Base-by-base conservation (phyloP, 768 basidiomycete species). In the Scleroderma citrinum region DNA sequence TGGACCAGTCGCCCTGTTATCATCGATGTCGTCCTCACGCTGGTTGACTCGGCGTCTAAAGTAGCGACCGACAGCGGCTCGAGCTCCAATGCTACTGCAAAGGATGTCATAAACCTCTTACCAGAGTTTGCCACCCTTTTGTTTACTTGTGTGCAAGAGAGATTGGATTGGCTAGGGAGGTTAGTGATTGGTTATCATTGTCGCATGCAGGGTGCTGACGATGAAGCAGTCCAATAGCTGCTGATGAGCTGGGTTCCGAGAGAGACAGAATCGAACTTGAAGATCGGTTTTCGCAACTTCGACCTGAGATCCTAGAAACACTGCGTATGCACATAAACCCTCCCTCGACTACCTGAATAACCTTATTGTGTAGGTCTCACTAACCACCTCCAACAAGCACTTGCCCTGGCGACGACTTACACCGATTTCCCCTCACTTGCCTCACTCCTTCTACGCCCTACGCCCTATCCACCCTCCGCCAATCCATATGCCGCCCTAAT, bases 371-470 rank as follows among this genome's bases (percentile, higher is more conserved):
- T 52, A 93, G 91, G 89, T 10, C 70, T 74, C 20, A 78, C 79
- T 47, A 87, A 82, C 2, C 76, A 85, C 55, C 75, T 80, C 14
- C 69, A 76, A 21, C 71, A 82, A 41, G 94, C 93, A 0, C 94
- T 90, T 63, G 69, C 74, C 12, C 78, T 97, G 6, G 93, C 93
- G 3, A 92, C 95, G 57, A 74, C 84, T 50, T 92, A 94, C 63
- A 77, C 76, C 24, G 95, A 97, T 66, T 96, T 90, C 69, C 72
- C 77, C 17, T 86, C 81, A 32, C 77, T 98, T n/a, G 91, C 87
- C 26, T 78, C 85, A 13, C 77, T 98, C 7, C 91, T 92, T 62
- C 80, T 91, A 58, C 77, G 76, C 46, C 80, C 81, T 7, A 70
- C 67, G 36, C 81, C 82, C 23, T 88, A 73, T 54, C 81, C 77